phyloP scores from a whole-genome alignment of 1,139 yeast genomes.

The Wickerhamiella infanticola region DNA sequence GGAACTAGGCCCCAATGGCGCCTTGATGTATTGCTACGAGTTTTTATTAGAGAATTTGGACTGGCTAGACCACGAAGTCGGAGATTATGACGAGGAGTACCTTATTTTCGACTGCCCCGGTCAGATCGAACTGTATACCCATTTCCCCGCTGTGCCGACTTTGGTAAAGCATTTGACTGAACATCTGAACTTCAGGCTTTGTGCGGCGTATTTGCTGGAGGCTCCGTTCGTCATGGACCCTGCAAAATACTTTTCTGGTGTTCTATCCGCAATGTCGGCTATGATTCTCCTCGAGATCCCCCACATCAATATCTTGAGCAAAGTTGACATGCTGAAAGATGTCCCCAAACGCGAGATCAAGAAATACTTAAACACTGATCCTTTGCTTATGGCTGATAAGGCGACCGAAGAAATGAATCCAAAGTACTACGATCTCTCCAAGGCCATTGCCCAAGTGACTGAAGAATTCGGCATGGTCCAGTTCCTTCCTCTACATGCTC shows the following conservation, averaged over 20 bases:
- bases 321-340: slow-evolving; percentile 63
- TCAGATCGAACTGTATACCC: slow-evolving; percentile 90
- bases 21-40: slow-evolving; percentile 84
- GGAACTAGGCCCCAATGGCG: slow-evolving; percentile 93
- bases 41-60: slow-evolving; percentile 69
- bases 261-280: slow-evolving; percentile 93
- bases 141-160: slow-evolving; percentile 81
- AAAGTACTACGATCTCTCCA: slow-evolving; percentile 55
- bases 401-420: slow-evolving; percentile 47
- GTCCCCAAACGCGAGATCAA: slow-evolving; percentile 61
- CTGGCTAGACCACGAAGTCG: slow-evolving; percentile 93
- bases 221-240: slow-evolving; percentile 87
- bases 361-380: slow-evolving; percentile 83
- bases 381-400: slow-evolving; percentile 43
- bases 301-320: slow-evolving; percentile 77
- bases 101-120: slow-evolving; percentile 96
- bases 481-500: slow-evolving; percentile 76
- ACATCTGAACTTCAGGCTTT: slow-evolving; percentile 65
- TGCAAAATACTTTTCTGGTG: slow-evolving; percentile 88
- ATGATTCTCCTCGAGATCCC: slow-evolving; percentile 92
- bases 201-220: slow-evolving; percentile 85
- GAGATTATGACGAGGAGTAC: slow-evolving; percentile 86
- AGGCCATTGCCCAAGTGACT: slow-evolving; percentile 60
- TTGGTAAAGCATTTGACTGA: slow-evolving; percentile 71
- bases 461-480: slow-evolving; percentile 99